Percentiles rank a stretch among this genome's conserved stretches.
phyloP scores from a whole-genome alignment of 2,329 filamentous ascomycete genomes.

The Tolypocladium sp. region DNA sequence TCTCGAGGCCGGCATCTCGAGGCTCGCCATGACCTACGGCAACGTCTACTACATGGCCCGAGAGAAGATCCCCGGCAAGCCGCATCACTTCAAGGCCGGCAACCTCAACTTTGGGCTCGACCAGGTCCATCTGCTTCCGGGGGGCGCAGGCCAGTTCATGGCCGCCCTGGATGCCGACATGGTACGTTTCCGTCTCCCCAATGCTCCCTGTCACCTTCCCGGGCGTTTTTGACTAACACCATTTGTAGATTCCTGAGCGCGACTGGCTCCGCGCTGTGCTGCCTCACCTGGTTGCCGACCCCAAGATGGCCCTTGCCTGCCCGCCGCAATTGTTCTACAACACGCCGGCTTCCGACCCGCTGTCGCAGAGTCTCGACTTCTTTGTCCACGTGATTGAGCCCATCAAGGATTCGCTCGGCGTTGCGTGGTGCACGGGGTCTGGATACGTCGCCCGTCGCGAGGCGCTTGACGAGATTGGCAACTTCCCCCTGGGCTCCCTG shows the following conservation, averaged over 20 bases:
- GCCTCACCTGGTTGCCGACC: conserved; percentile 49
- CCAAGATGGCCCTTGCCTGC: conserved; percentile 49
- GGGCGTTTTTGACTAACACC: not conserved
- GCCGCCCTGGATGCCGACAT: conserved; percentile 60
- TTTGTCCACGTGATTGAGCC: conserved; percentile 46
- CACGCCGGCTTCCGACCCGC: conserved; percentile 46
- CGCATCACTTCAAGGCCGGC: conserved; percentile 54
- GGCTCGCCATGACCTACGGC: conserved; percentile 28
- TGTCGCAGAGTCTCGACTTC: conserved; percentile 48
- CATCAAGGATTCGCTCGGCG: conserved; percentile 40
- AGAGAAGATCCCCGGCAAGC: conserved; percentile 35
- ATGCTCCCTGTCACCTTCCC: too few species aligned
- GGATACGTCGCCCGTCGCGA: conserved; percentile 51
- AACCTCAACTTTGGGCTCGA: conserved; percentile 54
- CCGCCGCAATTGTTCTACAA: conserved; percentile 57
- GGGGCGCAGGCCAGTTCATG: conserved; percentile 47
- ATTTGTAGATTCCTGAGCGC: conserved; percentile 46
- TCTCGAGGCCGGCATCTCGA: conserved; percentile 29
- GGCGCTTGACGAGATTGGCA: conserved; percentile 51
- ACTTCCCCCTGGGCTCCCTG: conserved; percentile 50
- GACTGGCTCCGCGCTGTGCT: conserved; percentile 50
- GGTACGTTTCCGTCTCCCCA: conserved; percentile 21
- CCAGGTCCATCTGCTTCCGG: conserved; percentile 37
- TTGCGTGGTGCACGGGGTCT: conserved; percentile 57
- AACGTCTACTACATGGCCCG: conserved; percentile 46